Evolutionary conservation across 768 basidiomycete genomes (phyloP).

Genomic region (Nevesoporus exiguus): DNA sequence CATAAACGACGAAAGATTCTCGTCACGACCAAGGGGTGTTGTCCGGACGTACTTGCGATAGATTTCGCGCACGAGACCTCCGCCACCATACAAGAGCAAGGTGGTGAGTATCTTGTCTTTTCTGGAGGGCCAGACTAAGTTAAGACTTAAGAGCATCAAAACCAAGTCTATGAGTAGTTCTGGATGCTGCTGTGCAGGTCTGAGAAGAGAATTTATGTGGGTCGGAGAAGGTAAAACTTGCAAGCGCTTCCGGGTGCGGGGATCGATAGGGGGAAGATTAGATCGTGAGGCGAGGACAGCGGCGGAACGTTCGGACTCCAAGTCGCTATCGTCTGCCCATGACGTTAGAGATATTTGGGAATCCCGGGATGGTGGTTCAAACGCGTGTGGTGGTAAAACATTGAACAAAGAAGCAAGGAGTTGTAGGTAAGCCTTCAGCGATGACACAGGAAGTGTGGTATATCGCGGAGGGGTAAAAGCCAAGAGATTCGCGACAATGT

Average conservation of each 20-base stretch:
- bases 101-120: slow-evolving; percentile 56
- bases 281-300: slow-evolving; percentile 34
- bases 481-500: slow-evolving; percentile 71
- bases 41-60: slow-evolving; percentile 65
- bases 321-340: slow-evolving; percentile 37
- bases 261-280: slow-evolving; percentile 46
- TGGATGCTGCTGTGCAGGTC: slow-evolving; percentile 38
- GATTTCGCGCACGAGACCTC: slow-evolving; percentile 68
- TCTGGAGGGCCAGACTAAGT: slow-evolving; percentile 55
- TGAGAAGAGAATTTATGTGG: slow-evolving; percentile 57
- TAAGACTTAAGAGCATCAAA: slow-evolving; percentile 54
- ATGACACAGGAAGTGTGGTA: slow-evolving; percentile 39
- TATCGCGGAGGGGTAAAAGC: slow-evolving; percentile 66
- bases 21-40: slow-evolving; percentile 60
- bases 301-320: slow-evolving; percentile 36
- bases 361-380: slow-evolving; percentile 42
- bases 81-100: slow-evolving; percentile 49
- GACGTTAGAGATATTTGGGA: slow-evolving; percentile 6
- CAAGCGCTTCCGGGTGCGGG: slow-evolving; percentile 61
- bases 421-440: slow-evolving; percentile 51
- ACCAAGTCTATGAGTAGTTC: slow-evolving; percentile 48
- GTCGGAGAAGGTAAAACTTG: slow-evolving; percentile 48
- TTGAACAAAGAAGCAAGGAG: slow-evolving; percentile 52
- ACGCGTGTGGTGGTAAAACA: slow-evolving; percentile 46
- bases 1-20: slow-evolving; percentile 34